Evolutionary conservation across 2,329 filamentous ascomycete species (phyloP), one percentile per base, ranked within the genome.

Genomic region (Akanthomyces uredinophilus): DNA sequence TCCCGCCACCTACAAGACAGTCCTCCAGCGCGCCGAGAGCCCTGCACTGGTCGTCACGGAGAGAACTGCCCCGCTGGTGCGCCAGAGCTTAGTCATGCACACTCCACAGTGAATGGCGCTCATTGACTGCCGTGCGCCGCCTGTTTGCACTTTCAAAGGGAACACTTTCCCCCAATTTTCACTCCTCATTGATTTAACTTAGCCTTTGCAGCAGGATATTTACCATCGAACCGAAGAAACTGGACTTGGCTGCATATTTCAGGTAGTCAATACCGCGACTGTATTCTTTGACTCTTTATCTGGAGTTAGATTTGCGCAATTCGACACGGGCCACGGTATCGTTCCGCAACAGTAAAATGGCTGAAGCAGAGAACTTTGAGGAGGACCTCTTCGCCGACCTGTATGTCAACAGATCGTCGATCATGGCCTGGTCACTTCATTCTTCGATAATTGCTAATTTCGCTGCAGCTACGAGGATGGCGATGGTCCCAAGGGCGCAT

Each of bases 371-470:
- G 71, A 90, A 91, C 68, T 87, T 92, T 68, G 92, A 96, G 69
- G 93, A 96, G 72, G 92, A 96, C 83, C 90, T 96, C 77, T 96
- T 96, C 77, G 92, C 92, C 70, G 93, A 96, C 78, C 85, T 96
- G 92, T 96, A 81, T 78, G 91, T 68, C 32, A 18, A 50, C 13
- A 3, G 29, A 43, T 41, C 35, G 35, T 35, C 44, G 27, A n/a
- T 43, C 22, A 35, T 35, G 44, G 14, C 16, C 16, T 52, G 22
- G 16, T 10, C 3, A 10, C 10, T n/a, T 8, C 10, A 18, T 24
- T 52, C n/a, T n/a, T 8, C 32, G 7, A 35, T 35, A 52, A 50
- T 14, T 18, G 22, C 56, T 59, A 57, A 54, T 16, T 10, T n/a
- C 4, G 16, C 39, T 39, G 35, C 65, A 89, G 87, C 64, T 89